phyloP scores from a whole-genome alignment of 768 basidiomycete species.

The Amyloporia xantha region DNA sequence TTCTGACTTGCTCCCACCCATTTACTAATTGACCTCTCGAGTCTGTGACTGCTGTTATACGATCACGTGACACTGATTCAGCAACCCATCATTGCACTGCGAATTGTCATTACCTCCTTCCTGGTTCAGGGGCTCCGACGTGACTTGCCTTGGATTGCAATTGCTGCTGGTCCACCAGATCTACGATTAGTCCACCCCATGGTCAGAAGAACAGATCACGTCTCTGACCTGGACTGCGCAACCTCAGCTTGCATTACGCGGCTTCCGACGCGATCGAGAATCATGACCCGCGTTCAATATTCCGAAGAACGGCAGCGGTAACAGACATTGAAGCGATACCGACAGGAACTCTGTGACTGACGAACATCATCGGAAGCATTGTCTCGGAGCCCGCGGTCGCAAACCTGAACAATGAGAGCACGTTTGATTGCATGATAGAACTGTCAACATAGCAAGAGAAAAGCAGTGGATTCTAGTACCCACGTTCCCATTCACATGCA shows the following conservation, averaged over 20 bases:
- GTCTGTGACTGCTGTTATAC: not conserved
- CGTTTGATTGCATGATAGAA: not conserved
- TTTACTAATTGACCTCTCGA: conserved; percentile 4
- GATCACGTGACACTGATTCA: conserved; percentile 7
- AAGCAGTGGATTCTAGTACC: not conserved
- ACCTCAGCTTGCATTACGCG: no score
- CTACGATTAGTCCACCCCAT: no score
- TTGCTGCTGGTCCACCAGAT: not conserved
- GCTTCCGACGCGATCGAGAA: no score
- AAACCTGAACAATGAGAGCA: not conserved
- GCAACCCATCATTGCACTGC: conserved; percentile 1
- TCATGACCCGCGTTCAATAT: no score
- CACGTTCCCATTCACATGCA: no score
- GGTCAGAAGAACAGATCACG: no score
- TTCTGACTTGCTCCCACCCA: not conserved
- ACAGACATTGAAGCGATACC: no score
- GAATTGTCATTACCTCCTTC: conserved; percentile 1
- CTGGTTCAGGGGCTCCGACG: not conserved
- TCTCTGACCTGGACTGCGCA: no score
- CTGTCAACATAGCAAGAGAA: not conserved
- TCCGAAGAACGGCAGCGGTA: no score
- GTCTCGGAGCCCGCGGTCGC: not conserved
- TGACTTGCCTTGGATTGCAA: not conserved
- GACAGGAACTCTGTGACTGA: not conserved
- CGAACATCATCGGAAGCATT: not conserved